Conservation (phyloP, 2,329 filamentous ascomycete species). For the Verticillium nubilum region DNA sequence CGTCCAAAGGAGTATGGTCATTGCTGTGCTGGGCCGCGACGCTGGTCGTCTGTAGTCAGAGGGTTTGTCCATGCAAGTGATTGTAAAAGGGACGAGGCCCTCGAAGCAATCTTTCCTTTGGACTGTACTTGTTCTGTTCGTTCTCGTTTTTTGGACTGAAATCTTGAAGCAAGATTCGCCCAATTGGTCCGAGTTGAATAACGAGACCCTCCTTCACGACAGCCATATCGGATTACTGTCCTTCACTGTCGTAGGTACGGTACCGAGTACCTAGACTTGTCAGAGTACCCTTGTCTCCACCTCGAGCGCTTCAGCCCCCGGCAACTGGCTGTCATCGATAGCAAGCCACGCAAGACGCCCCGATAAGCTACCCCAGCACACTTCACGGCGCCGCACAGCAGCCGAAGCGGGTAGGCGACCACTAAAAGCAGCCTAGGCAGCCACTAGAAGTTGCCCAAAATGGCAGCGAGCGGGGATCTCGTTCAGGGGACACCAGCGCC, state of each 20-base stretch:
- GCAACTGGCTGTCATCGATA: conserved; percentile 10
- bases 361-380: conserved; percentile 4
- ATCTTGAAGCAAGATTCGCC: too few species aligned
- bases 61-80: not conserved
- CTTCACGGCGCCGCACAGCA: conserved; percentile 7
- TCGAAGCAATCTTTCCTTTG: not conserved
- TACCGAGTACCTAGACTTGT: too few species aligned
- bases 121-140: not conserved
- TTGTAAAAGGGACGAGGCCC: not conserved
- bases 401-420: conserved; percentile 6
- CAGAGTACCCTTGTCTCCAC: not conserved
- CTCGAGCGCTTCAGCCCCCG: not conserved
- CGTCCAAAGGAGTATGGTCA: not conserved
- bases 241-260: too few species aligned
- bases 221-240: not conserved
- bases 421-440: conserved; percentile 9
- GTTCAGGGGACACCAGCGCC: conserved; percentile 9
- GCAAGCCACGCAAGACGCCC: conserved; percentile 2
- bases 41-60: not conserved
- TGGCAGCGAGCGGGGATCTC: conserved; percentile 7
- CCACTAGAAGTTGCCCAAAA: conserved; percentile 11
- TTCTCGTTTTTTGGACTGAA: not conserved
- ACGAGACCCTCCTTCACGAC: not conserved
- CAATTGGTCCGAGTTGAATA: too few species aligned
- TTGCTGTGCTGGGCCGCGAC: not conserved